phyloP scores from a whole-genome alignment of 1,139 yeast species.

The Yamadazyma blattariae region DNA sequence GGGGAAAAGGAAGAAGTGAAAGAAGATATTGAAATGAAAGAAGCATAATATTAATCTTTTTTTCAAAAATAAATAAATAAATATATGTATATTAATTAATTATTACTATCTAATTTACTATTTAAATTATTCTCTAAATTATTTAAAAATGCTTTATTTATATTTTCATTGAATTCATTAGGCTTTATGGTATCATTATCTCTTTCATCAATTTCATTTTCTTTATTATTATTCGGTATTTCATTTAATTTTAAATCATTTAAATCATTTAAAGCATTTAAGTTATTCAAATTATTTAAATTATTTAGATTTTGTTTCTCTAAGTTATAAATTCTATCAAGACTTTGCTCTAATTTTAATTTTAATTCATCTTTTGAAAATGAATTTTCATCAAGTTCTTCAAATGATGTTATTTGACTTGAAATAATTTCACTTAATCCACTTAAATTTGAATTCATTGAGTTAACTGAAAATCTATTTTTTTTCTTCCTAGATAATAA shows the following conservation, averaged over 20 bases:
- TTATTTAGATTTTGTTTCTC: constrained; percentile 17
- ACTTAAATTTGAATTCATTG: constrained; percentile 40
- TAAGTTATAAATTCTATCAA: constrained; percentile 34
- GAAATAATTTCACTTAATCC: constrained; percentile 42
- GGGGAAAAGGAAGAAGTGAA: background rate
- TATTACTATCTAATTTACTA: constrained; percentile 2
- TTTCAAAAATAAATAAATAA: too few species aligned
- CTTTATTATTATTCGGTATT: background rate
- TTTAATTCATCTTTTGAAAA: constrained; percentile 35
- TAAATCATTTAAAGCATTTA: too few species aligned
- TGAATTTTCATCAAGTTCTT: constrained; percentile 23
- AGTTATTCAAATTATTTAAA: too few species aligned
- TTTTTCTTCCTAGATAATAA: constrained; percentile 17
- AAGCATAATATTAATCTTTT: background rate
- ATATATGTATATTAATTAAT: background rate
- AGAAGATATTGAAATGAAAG: background rate
- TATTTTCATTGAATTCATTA: constrained; percentile 1
- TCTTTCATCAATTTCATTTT: constrained; percentile 3
- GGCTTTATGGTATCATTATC: background rate
- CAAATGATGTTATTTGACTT: constrained; percentile 35
- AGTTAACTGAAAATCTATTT: constrained; percentile 35
- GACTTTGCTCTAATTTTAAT: constrained; percentile 38
- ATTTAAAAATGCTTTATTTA: constrained; percentile 14
- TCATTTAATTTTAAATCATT: too few species aligned
- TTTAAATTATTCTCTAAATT: constrained; percentile 19